Evolutionary conservation across 176 grass and related monocot genomes (phyloP).

Genomic region (Saccharum officinarum): DNA sequence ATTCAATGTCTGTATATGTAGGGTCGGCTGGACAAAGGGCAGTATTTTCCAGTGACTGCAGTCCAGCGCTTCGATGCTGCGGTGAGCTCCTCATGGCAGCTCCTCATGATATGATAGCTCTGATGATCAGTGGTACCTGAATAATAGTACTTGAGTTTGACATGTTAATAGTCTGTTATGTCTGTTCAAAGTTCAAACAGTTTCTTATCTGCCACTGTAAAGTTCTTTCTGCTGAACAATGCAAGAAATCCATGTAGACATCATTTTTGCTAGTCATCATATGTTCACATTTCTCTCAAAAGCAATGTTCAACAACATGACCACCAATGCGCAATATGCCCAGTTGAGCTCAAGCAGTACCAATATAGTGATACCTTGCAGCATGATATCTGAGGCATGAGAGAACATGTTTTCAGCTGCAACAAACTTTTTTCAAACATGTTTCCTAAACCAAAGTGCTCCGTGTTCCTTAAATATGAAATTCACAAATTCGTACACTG

Average conservation of each 20-base stretch:
- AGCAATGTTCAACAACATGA: neutral
- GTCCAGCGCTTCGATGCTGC: constrained; percentile 90
- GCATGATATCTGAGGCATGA: neutral
- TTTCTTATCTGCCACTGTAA: neutral
- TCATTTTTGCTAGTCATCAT: neutral
- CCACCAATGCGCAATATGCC: neutral
- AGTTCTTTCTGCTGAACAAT: neutral
- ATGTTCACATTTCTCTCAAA: neutral
- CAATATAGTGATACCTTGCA: neutral
- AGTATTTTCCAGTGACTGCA: constrained; percentile 88
- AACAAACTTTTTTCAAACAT: neutral
- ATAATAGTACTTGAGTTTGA: neutral
- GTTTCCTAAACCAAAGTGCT: neutral
- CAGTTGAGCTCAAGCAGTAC: neutral
- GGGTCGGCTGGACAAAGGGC: constrained; percentile 75
- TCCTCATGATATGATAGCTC: neutral
- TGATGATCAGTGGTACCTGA: neutral
- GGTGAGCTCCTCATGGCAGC: constrained; percentile 38
- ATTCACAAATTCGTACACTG: neutral
- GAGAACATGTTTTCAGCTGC: neutral
- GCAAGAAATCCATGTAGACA: neutral
- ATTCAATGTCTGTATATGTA: constrained; percentile 10
- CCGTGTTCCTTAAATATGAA: neutral
- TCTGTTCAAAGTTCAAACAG: neutral
- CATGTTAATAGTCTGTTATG: neutral